Evolutionary conservation across 306 rosid species (phyloP).

Genomic region (Lathyrus tuberosus): DNA sequence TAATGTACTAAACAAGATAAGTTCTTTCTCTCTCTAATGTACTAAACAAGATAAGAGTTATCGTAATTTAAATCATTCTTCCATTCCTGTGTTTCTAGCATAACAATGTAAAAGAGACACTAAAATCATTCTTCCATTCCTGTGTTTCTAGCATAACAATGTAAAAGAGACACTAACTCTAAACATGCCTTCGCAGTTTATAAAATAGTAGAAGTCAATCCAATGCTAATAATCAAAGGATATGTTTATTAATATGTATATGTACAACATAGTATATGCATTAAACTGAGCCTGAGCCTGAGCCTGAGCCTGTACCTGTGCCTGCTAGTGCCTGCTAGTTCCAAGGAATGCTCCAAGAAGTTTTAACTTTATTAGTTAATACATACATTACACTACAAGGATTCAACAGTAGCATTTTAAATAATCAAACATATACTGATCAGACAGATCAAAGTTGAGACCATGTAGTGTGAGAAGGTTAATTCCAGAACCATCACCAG

Average conservation of each 20-base stretch:
- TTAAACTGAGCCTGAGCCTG: neutral
- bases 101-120: neutral
- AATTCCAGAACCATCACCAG: constrained; percentile 41
- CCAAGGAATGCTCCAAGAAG: constrained; percentile 24
- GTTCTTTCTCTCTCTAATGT: neutral
- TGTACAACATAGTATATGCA: constrained; percentile 25
- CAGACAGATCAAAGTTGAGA: constrained; percentile 26
- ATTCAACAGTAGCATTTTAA: constrained; percentile 33
- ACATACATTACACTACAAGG: constrained; percentile 43
- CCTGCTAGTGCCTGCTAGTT: neutral
- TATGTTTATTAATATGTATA: constrained; percentile 28
- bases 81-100: neutral
- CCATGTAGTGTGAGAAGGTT: constrained; percentile 41
- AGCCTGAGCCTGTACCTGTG: neutral
- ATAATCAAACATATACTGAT: constrained; percentile 31
- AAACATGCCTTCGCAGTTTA: neutral
- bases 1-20: neutral
- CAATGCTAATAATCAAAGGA: neutral
- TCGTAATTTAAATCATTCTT: neutral
- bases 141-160: neutral
- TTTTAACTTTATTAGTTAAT: constrained; percentile 32
- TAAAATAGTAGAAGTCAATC: neutral
- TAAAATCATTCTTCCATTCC: neutral
- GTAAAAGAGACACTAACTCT: neutral
- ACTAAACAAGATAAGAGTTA: neutral